phyloP scores from a whole-genome alignment of 768 basidiomycete genomes.

The Pleurotus ostreatus region DNA sequence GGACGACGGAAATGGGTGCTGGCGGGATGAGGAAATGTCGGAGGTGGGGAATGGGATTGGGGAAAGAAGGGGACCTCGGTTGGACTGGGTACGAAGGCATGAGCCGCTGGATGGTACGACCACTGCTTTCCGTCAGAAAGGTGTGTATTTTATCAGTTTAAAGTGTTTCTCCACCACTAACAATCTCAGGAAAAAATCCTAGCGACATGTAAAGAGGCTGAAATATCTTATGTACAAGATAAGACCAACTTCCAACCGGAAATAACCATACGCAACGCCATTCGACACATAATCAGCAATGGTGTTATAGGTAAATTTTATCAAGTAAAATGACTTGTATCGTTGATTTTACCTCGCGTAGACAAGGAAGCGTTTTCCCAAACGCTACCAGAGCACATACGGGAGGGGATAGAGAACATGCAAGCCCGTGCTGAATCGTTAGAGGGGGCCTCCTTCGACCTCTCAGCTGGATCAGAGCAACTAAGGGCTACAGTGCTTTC shows the following conservation, averaged over 20 bases:
- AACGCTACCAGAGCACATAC: slow-evolving; percentile 17
- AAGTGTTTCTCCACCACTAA: slow-evolving; percentile 7
- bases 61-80: slow-evolving; percentile 25
- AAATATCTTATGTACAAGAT: slow-evolving; percentile 61
- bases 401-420: slow-evolving; percentile 27
- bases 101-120: slow-evolving; percentile 66
- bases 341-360: slow-evolving; percentile 8
- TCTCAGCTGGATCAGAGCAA: slow-evolving; percentile 27
- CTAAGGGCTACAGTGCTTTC: slow-evolving; percentile 32
- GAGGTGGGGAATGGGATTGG: slow-evolving; percentile 76
- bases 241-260: slow-evolving; percentile 72
- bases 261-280: slow-evolving; percentile 67
- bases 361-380: neutral
- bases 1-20: slow-evolving; percentile 52
- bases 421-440: slow-evolving; percentile 24
- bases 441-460: slow-evolving; percentile 18
- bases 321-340: neutral
- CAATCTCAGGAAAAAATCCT: slow-evolving; percentile 67
- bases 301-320: slow-evolving; percentile 6
- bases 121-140: slow-evolving; percentile 66
- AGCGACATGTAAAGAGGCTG: slow-evolving; percentile 66
- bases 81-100: slow-evolving; percentile 56
- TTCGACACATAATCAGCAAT: slow-evolving; percentile 45
- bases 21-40: slow-evolving; percentile 66
- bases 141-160: slow-evolving; percentile 29